These are phyloP conservation scores for Leccinum subgranulosum DNA, from an alignment of 768 basidiomycete genomes.

Conservation along the genomic window DNA sequence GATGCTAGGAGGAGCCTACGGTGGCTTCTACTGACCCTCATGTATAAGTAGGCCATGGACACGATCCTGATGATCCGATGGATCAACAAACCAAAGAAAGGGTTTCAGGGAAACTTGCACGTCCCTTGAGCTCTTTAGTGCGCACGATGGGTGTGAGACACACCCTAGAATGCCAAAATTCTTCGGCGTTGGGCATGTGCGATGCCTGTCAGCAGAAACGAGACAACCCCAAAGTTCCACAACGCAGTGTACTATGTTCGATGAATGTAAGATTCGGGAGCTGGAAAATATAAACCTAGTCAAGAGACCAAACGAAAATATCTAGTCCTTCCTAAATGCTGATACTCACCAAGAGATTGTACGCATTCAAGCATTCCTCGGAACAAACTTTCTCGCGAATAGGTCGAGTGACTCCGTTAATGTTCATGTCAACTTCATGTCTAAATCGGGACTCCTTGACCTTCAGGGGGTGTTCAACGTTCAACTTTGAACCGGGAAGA, in stretches of 20 bases:
- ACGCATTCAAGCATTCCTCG: neutral
- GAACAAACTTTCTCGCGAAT: neutral
- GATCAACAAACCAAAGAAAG: constrained; percentile 1
- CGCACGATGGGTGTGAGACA: neutral
- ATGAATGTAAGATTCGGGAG: neutral
- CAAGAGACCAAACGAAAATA: no score
- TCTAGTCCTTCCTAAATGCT: neutral
- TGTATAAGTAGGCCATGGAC: constrained; percentile 15
- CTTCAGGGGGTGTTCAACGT: neutral
- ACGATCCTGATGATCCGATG: neutral
- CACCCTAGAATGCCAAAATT: neutral
- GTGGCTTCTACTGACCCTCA: neutral
- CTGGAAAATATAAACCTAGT: neutral
- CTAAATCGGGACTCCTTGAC: no score
- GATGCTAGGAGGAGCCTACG: neutral
- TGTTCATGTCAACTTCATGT: neutral
- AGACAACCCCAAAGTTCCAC: neutral
- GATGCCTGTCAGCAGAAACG: neutral
- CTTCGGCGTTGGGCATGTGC: neutral
- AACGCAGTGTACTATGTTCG: neutral
- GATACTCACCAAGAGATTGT: neutral
- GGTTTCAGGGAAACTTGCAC: neutral
- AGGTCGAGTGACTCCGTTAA: neutral
- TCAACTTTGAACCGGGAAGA: constrained; percentile 13
- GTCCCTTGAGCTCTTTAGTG: neutral